Conservation (phyloP, 331 rosid genomes). For the Quercus tomentella region DNA sequence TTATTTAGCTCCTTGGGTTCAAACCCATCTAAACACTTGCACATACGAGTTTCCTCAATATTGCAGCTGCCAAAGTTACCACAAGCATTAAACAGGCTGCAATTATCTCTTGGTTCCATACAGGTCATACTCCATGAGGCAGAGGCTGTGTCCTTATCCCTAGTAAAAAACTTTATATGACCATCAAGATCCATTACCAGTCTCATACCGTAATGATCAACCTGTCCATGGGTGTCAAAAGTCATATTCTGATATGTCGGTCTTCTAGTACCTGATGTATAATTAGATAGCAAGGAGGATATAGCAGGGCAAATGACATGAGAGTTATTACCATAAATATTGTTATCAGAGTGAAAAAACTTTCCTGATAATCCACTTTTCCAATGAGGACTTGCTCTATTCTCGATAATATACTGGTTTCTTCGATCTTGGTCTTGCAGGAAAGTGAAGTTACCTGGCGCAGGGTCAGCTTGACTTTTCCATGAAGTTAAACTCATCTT, state of each 20-base stretch:
- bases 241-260: too few relatives aligned
- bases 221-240: too few relatives aligned
- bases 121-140: too few relatives aligned
- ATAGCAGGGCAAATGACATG: too few relatives aligned
- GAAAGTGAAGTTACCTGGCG: conserved; percentile 44
- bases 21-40: conserved; percentile 45
- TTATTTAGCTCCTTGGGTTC: conserved; percentile 23
- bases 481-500: conserved; percentile 36
- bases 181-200: conserved; percentile 46
- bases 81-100: conserved; percentile 40
- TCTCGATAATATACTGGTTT: conserved; percentile 18
- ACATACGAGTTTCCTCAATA: conserved; percentile 18
- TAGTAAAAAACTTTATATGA: conserved; percentile 24
- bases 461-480: conserved; percentile 34
- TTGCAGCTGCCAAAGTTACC: conserved; percentile 44
- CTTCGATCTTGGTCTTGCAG: conserved; percentile 21
- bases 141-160: background rate
- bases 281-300: too few relatives aligned
- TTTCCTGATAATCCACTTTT: too few relatives aligned
- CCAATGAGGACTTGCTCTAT: too few relatives aligned
- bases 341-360: too few relatives aligned
- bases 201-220: conserved; percentile 4
- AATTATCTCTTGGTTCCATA: conserved; percentile 38
- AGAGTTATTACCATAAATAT: too few relatives aligned
- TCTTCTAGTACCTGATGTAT: too few relatives aligned